Conservation (phyloP, 176 grass and related monocot genomes). For the Hordeum vulgare region MorexV3_pseudomolecules_assembly NC_058520.1:66845774-66846273, state of each 20-base stretch:
- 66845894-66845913: conserved; percentile 53
- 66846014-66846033: background rate
- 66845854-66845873: conserved; percentile 12
- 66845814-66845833: conserved; percentile 12
- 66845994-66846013: background rate
- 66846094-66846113: background rate
- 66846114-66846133: background rate
- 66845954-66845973: conserved; percentile 13
- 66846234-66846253: background rate
- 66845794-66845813: conserved; percentile 8
- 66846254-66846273: background rate
- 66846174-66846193: background rate
- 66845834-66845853: conserved; percentile 19
- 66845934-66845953: conserved; percentile 29
- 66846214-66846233: background rate
- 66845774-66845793: conserved; percentile 32
- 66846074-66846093: background rate
- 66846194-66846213: background rate
- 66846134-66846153: background rate
- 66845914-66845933: conserved; percentile 59
- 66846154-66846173: background rate
- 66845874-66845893: conserved; percentile 38
- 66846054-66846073: background rate
- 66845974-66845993: conserved; percentile 10
- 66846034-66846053: background rate